These are phyloP conservation scores for Dactylellina cionopaga DNA, from an alignment of 2,329 filamentous ascomycete species.

Conservation along the genomic window DNA sequence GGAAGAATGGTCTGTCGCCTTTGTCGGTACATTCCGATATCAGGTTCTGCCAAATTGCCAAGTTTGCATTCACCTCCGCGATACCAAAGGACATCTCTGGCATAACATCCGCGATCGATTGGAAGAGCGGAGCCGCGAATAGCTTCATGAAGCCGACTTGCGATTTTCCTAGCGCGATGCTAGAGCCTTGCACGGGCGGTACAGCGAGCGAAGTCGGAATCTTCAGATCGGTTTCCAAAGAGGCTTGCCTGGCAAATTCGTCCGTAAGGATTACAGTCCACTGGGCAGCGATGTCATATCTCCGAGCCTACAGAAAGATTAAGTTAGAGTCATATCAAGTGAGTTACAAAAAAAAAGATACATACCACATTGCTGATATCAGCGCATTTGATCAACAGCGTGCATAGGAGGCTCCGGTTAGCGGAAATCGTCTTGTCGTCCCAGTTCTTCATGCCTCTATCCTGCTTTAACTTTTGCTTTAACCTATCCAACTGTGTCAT, in stretches of 20 bases:
- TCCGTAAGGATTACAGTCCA: conserved; percentile 97
- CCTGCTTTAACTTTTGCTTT: conserved; percentile 78
- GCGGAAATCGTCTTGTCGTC: conserved; percentile 78
- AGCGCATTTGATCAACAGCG: conserved; percentile 93
- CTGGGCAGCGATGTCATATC: conserved; percentile 80
- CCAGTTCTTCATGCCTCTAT: conserved; percentile 76
- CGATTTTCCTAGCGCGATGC: conserved; percentile 81
- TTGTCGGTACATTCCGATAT: conserved; percentile 65
- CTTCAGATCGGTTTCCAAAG: conserved; percentile 87
- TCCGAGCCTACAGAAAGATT: conserved; percentile 73
- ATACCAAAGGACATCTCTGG: conserved; percentile 86
- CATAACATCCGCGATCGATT: conserved; percentile 84
- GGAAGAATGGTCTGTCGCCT: conserved; percentile 45
- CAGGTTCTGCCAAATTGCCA: conserved; percentile 75
- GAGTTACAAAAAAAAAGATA: conserved; percentile 56
- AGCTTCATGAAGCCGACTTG: conserved; percentile 97
- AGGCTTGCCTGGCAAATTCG: conserved; percentile 90
- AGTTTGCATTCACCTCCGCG: conserved; percentile 81
- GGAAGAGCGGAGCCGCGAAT: conserved; percentile 91
- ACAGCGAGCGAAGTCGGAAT: conserved; percentile 89
- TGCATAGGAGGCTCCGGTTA: conserved; percentile 82
- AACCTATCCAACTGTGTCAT: conserved; percentile 87
- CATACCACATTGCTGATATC: conserved; percentile 98
- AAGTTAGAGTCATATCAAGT: conserved; percentile 55
- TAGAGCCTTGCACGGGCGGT: conserved; percentile 78